phyloP scores from a whole-genome alignment of 352 stramenopile species.

The Globisporangium spiculum region DNA sequence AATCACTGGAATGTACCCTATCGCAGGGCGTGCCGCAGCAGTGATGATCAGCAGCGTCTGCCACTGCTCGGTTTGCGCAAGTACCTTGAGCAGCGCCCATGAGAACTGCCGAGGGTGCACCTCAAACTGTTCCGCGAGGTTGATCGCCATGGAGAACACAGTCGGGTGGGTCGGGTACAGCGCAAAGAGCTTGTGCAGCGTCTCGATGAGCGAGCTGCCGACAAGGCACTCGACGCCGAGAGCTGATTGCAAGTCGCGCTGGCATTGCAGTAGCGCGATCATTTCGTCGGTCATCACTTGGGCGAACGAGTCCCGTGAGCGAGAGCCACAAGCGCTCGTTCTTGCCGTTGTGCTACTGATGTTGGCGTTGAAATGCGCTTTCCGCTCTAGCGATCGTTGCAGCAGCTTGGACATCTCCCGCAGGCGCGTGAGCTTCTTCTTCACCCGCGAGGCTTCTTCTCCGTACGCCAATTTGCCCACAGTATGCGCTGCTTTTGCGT shows the following conservation, averaged over 20 bases:
- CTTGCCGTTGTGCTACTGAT: background rate
- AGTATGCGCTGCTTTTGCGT: slow-evolving; percentile 28
- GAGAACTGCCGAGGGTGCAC: slow-evolving; percentile 57
- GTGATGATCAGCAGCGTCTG: slow-evolving; percentile 40
- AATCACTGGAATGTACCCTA: slow-evolving; percentile 41
- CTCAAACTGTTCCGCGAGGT: slow-evolving; percentile 39
- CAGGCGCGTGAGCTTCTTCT: slow-evolving; percentile 29
- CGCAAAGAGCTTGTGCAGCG: slow-evolving; percentile 54
- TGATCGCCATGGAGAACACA: slow-evolving; percentile 32
- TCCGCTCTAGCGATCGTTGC: slow-evolving; percentile 11
- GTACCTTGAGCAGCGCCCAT: slow-evolving; percentile 42
- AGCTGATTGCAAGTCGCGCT: slow-evolving; percentile 35
- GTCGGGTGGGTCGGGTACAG: slow-evolving; percentile 39
- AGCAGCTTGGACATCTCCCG: slow-evolving; percentile 38
- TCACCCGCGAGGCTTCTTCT: slow-evolving; percentile 39
- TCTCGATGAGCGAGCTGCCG: slow-evolving; percentile 52
- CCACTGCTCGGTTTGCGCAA: slow-evolving; percentile 49
- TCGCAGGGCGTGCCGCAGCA: slow-evolving; percentile 30
- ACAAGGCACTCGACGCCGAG: slow-evolving; percentile 41
- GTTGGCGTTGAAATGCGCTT: background rate
- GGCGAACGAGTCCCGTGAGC: slow-evolving; percentile 38
- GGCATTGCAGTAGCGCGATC: slow-evolving; percentile 40
- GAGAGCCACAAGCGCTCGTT: slow-evolving; percentile 9
- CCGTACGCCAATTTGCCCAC: slow-evolving; percentile 48
- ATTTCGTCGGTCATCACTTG: slow-evolving; percentile 48